Percentiles rank a stretch among this genome's conserved stretches.
phyloP scores from a whole-genome alignment of 768 basidiomycete species.

The Pulveroboletus sp. region DNA sequence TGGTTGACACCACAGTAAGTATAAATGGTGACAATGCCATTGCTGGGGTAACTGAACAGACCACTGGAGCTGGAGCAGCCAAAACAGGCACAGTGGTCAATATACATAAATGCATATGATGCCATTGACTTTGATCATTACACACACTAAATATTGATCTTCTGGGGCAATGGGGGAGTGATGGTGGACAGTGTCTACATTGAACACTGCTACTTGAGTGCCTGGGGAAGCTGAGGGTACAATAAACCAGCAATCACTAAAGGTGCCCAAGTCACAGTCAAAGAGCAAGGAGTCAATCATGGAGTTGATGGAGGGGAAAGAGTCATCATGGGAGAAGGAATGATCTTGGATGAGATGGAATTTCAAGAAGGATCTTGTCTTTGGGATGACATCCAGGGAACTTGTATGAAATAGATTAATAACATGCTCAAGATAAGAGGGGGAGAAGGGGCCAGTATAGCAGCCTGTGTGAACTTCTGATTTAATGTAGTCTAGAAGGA shows the following conservation, averaged over 20 bases:
- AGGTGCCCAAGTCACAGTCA: not conserved
- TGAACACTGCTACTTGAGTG: not conserved
- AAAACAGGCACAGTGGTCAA: too few species aligned
- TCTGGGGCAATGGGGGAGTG: not conserved
- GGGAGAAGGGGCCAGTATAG: too few species aligned
- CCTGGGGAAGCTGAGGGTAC: not conserved
- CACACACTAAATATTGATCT: too few species aligned
- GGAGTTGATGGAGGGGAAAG: not conserved
- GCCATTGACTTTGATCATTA: not conserved
- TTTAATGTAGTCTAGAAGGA: too few species aligned
- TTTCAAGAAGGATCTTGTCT: slow-evolving; percentile 1
- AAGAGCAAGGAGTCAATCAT: too few species aligned
- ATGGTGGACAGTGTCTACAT: not conserved
- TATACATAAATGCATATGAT: too few species aligned
- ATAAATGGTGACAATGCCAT: slow-evolving; percentile 17
- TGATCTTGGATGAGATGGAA: slow-evolving; percentile 32
- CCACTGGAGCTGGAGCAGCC: too few species aligned
- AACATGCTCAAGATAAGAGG: too few species aligned
- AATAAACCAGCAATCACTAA: not conserved
- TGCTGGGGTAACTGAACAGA: too few species aligned
- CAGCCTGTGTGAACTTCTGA: too few species aligned
- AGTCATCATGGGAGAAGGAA: slow-evolving; percentile 16
- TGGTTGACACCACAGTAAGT: slow-evolving; percentile 8
- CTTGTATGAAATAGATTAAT: too few species aligned
- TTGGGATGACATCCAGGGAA: too few species aligned